Evolutionary conservation across 2,329 filamentous ascomycete species (phyloP), one percentile per base, ranked within the genome.

Genomic region (Xylariales sp.): DNA sequence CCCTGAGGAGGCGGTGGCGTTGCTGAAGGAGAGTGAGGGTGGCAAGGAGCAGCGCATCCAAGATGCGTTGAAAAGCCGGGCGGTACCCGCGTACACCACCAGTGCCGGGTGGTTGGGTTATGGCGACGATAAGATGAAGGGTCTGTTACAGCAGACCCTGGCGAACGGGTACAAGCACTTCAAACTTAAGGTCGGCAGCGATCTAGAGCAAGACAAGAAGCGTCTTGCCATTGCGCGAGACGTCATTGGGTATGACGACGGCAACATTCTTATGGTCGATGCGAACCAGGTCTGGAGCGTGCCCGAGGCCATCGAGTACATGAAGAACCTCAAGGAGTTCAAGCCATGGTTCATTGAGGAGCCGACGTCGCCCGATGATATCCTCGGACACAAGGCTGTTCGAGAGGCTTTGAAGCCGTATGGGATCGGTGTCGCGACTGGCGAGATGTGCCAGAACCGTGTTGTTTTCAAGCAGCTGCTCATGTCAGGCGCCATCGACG

Each of bases 321-420:
- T 95, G 88, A 76, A 82, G 57, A 65, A 88, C 57, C 80, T 95
- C 34, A 78, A 78, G 43, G 82, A 89, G 54, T 95, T 89, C 70
- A 85, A 86, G 71, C 86, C 86, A 20, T 93, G 88, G 86, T 95
- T 95, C 69, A 95, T 95, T 59, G 89, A 95, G 69, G 89, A 95
- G 73, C 89, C 89, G 2, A 95, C 89, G 11, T 88, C 82, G 16
- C 89, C 89, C 10, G 89, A 95, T 58, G 89, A 95, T 61, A 82
- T 95, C 44, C 80, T 93, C 42, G 89, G 89, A 44, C 89, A 95
- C 74, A 87, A 86, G 58, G 84, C 86, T 3, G 82, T 95, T 54
- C 81, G 86, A 38, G 84, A 91, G 47, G 88, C 88, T 4, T 80
- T 95, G 9, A 75, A 76, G 54, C 81, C 85, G 0, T 71, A 80